Evolutionary conservation across 345 rosid genomes (phyloP), one percentile per base, ranked within the genome.

Genomic region (Linum usitatissimum): DNA sequence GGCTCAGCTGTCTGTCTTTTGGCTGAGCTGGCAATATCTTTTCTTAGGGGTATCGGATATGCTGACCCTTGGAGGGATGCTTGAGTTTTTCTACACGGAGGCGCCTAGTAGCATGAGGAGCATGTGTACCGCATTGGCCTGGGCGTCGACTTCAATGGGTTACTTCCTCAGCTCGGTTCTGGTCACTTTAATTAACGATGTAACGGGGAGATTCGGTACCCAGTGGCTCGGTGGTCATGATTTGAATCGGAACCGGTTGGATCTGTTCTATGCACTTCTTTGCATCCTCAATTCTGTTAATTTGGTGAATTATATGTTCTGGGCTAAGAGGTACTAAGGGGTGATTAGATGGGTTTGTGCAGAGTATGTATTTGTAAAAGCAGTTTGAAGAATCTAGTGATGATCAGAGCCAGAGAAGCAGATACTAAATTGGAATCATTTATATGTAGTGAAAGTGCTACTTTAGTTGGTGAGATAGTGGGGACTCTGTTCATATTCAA

Each of bases 41-140:
- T 53, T 83, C 53, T 72, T 81, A 6, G 86, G 83, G 36, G 38
- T 78, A 45, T 77, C 89, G 0, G 89, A 83, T 61, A 66, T 86
- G 81, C 64, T 83, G 13, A 78, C 92, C 2, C 72, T 83, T 1
- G 83, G 77, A 2, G 92, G 92, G 53, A 80, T 83, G 86, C 78
- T 86, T 0, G 87, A 80, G 76, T 86, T 86, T 51, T 86, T 86
- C 73, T 81, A 80, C 71, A 78, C 74, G 0, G 82, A 77, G 63
- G 77, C 89, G 6, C 87, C 83, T 0, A 62, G 65, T 13, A 76
- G 70, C 48, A 78, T 86, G 84, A 77, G 78, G 69, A 78, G 84
- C 57, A 73, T 70, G 19, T 61, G 76, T 57, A 86, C 84, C 0
- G 77, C 89, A 18, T 67, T 86, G 61, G 76, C 84, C 2, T 78